Conservation (phyloP, 1,284 basidiomycete genomes). For the Kalmanozyma brasiliensis region DNA sequence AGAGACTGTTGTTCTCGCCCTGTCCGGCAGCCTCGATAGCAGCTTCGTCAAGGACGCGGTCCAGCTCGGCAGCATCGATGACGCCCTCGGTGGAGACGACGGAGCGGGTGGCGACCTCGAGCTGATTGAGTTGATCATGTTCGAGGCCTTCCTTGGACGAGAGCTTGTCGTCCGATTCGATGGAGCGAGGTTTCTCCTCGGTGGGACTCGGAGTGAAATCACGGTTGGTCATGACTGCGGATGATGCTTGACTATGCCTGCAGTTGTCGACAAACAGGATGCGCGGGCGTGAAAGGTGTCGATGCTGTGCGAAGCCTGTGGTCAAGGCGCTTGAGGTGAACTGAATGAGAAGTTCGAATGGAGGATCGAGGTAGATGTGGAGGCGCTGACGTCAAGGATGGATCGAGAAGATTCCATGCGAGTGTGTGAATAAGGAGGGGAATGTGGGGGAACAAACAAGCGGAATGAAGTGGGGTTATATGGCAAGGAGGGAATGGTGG, state of each 20-base stretch:
- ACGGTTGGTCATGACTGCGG: slow-evolving; percentile 18
- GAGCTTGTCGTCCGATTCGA: slow-evolving; percentile 24
- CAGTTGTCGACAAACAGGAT: too few relatives aligned
- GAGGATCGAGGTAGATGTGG: background rate
- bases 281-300: too few relatives aligned
- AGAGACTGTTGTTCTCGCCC: slow-evolving; percentile 36
- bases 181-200: slow-evolving; percentile 28
- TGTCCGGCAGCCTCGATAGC: slow-evolving; percentile 55
- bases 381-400: slow-evolving; percentile 1
- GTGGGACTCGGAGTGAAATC: slow-evolving; percentile 13
- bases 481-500: slow-evolving; percentile 1
- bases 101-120: slow-evolving; percentile 38
- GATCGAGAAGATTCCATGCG: slow-evolving; percentile 21
- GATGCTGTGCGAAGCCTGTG: too few relatives aligned
- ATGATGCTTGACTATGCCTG: background rate
- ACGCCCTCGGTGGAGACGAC: slow-evolving; percentile 41
- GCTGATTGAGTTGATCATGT: slow-evolving; percentile 12
- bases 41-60: slow-evolving; percentile 48
- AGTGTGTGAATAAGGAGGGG: background rate
- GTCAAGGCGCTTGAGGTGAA: background rate
- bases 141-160: slow-evolving; percentile 19
- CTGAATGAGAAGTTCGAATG: background rate
- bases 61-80: slow-evolving; percentile 38
- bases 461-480: slow-evolving; percentile 5
- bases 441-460: background rate